Evolutionary conservation across 805 yeast genomes (phyloP), one percentile per base, ranked within the genome.

Genomic region (Myxozyma kluyveri): DNA sequence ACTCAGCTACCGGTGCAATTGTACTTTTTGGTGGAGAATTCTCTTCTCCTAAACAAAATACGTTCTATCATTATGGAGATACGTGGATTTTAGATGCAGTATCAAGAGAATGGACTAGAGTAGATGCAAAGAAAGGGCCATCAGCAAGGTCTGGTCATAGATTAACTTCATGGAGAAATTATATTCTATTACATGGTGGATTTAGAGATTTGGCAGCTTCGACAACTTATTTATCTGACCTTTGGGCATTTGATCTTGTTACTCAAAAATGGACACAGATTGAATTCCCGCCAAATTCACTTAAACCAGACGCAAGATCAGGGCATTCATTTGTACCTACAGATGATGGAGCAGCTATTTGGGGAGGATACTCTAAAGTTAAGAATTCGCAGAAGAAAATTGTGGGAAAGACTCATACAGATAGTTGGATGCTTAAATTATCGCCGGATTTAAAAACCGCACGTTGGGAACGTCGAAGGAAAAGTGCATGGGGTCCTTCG

Each of bases 21-120:
- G 67, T 91, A 54, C 70, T 91, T 74, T 93, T 88, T 71, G 99
- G 98, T 45, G 99, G 99, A 63, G 99, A 91, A 69, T 91, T 93
- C 63, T 87, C 96, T 1, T 86, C 96, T 14, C 98, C 98, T 2
- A 91, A 91, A 63, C 99, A 91, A 68, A 81, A 88, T 45, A 88
- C 96, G 0, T 91, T 91, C 69, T 93, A 93, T 67, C 99, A 91
- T 69, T 91, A 88, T 67, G 91, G 96, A 17, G 99, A 91, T 65
- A 85, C 96, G 3, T 91, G 99, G 99, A 76, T 91, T 42, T 72
- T 91, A 54, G 98, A 93, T 63, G 79, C 90, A 1, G 81, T 77
- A 29, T 75, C 84, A 17, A 88, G 86, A 63, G 96, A 89, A 69
- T 91, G 98, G 98, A 75, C 86, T 21, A 89, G 90, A 64, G 72